Percentiles rank a stretch among this genome's conserved stretches.
These are phyloP conservation scores for Tillandsia leiboldiana DNA, from an alignment of 176 grass and related monocot genomes.

Conservation along the genomic window DNA sequence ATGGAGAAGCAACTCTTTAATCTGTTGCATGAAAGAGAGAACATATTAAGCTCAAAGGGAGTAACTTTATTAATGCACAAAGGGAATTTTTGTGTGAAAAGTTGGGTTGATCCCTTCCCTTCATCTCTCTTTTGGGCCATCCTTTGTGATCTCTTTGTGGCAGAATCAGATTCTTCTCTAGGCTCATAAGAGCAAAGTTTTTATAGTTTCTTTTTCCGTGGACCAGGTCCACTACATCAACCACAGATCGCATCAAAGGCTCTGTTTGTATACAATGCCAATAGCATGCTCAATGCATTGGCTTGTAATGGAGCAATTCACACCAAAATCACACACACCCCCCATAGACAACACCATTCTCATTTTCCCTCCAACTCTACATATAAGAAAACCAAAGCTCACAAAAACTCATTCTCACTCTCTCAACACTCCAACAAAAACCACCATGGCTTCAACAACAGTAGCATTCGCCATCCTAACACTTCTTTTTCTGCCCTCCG, in stretches of 20 bases:
- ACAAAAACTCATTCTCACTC: neutral
- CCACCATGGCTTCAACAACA: neutral
- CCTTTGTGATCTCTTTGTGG: no score
- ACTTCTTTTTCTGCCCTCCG: constrained; percentile 10
- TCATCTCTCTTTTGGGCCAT: no score
- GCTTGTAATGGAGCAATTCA: neutral
- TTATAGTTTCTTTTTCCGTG: no score
- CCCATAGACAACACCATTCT: neutral
- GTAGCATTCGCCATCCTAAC: neutral
- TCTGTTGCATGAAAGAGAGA: constrained; percentile 19
- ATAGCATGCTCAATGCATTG: constrained; percentile 1
- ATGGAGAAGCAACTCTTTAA: no score
- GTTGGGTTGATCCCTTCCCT: no score
- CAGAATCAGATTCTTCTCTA: no score
- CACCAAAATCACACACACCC: neutral
- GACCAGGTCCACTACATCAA: no score
- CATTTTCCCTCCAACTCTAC: neutral
- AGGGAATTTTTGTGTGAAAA: no score
- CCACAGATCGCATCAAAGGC: no score
- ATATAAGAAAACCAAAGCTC: neutral
- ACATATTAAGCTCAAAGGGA: neutral
- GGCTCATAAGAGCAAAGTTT: no score
- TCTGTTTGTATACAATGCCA: neutral
- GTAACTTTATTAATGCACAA: no score
- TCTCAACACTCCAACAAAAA: neutral